A percentile compares a stretch with the other conserved stretches of the same genome.
Conservation (phyloP, 2,329 filamentous ascomycete genomes). For the Elsinoe perseae region DNA sequence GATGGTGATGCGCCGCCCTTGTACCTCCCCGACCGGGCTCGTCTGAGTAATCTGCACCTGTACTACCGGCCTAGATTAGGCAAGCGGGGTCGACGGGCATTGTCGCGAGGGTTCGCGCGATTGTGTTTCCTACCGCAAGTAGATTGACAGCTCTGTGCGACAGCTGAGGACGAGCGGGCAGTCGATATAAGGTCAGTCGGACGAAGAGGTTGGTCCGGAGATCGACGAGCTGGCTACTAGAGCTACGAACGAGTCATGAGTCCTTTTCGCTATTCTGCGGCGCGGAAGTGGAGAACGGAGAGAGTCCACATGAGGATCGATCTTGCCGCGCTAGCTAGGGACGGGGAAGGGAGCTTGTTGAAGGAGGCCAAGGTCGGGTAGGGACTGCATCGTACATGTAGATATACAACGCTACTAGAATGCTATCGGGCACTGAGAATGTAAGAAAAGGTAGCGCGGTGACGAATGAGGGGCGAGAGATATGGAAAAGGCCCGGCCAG, state of each 20-base stretch:
- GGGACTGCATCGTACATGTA: slow-evolving; percentile 1
- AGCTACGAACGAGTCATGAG: neutral
- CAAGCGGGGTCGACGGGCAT: neutral
- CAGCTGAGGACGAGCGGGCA: neutral
- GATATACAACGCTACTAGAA: neutral
- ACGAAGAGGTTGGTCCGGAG: neutral
- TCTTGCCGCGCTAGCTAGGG: neutral
- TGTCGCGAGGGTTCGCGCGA: neutral
- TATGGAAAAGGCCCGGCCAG: neutral
- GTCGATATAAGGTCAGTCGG: neutral
- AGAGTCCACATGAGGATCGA: neutral
- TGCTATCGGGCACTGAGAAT: neutral
- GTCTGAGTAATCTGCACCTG: neutral
- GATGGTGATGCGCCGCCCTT: neutral
- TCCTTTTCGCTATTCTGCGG: neutral
- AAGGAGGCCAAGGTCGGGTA: neutral
- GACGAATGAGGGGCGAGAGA: slow-evolving; percentile 1
- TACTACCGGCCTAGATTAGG: neutral
- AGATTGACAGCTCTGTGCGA: neutral
- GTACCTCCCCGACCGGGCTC: neutral
- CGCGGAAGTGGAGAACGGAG: neutral
- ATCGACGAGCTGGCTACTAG: neutral
- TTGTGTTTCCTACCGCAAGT: too few relatives aligned
- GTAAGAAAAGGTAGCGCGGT: neutral
- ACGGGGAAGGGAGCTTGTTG: neutral